Conservation (phyloP, 225 moss, liverwort and hornwort species). For the Antitrichia curtipendula region DNA sequence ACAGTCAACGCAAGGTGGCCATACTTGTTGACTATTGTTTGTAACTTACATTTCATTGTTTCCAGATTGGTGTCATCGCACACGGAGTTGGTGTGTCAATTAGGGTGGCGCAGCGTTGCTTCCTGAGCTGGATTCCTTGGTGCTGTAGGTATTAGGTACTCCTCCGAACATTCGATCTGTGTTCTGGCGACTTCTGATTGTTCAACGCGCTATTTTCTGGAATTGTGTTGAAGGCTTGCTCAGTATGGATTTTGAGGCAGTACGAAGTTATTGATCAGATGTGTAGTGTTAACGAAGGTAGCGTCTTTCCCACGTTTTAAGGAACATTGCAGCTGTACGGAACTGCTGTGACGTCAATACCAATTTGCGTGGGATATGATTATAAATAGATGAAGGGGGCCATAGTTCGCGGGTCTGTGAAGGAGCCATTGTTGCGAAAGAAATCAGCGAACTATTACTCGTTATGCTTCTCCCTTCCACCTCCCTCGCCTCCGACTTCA, state of each 20-base stretch:
- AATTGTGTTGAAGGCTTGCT: neutral
- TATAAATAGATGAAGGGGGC: neutral
- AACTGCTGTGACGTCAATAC: conserved; percentile 2
- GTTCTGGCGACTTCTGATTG: neutral
- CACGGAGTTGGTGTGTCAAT: neutral
- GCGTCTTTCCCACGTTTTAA: neutral
- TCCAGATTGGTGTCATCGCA: neutral
- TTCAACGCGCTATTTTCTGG: neutral
- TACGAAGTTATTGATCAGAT: neutral
- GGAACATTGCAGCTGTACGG: neutral
- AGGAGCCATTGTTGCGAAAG: neutral
- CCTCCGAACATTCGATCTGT: neutral
- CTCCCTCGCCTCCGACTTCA: conserved; percentile 21
- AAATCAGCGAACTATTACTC: conserved; percentile 12
- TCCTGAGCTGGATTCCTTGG: neutral
- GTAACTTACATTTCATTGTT: neutral
- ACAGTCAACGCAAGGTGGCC: neutral
- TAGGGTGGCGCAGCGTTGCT: conserved; percentile 1
- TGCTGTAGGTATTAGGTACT: neutral
- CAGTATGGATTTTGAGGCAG: neutral
- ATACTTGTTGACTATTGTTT: neutral
- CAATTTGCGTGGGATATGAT: neutral
- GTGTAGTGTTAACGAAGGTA: conserved; percentile 4
- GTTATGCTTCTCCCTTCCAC: conserved; percentile 26
- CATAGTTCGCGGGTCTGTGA: neutral